Conservation (phyloP, 2,329 filamentous ascomycete genomes). For the Aspergillus japonicus region DNA sequence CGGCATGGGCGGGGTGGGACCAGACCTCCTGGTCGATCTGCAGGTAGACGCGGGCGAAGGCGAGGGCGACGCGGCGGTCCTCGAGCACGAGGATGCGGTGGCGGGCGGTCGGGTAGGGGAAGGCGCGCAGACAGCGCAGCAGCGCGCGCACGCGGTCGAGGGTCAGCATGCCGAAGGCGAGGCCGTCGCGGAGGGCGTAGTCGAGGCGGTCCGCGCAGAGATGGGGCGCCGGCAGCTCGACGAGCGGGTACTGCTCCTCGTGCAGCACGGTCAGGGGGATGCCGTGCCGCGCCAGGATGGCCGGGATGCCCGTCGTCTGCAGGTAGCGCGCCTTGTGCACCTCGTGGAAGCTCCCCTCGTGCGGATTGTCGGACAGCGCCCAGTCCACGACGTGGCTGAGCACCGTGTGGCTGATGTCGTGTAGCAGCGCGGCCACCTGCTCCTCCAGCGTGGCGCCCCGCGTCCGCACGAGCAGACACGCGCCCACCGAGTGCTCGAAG, state of each 20-base stretch:
- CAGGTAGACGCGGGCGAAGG: conserved; percentile 35
- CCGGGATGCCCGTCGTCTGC: conserved; percentile 33
- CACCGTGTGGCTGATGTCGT: conserved; percentile 42
- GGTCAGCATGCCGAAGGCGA: conserved; percentile 33
- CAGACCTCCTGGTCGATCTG: conserved; percentile 38
- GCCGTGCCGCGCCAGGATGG: conserved; percentile 34
- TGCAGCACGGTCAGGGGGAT: conserved; percentile 32
- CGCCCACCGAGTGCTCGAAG: conserved; percentile 43
- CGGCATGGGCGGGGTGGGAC: conserved; percentile 38
- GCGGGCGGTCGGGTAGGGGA: conserved; percentile 26
- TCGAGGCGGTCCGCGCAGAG: conserved; percentile 45
- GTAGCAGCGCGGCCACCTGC: conserved; percentile 41
- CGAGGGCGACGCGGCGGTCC: conserved; percentile 30
- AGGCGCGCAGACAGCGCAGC: conserved; percentile 28
- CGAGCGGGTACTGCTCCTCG: conserved; percentile 41
- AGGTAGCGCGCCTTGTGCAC: conserved; percentile 41
- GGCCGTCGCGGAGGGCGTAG: conserved; percentile 40
- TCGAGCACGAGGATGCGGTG: conserved; percentile 34
- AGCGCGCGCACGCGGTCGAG: conserved; percentile 30
- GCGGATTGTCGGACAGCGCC: conserved; percentile 37
- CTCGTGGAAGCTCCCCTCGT: conserved; percentile 43
- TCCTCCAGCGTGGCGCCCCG: conserved; percentile 38
- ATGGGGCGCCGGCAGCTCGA: conserved; percentile 39
- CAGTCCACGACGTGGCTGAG: conserved; percentile 45
- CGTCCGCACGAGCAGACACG: conserved; percentile 39